Evolutionary conservation across 371 early-diverging fungal species (phyloP).

Genomic region (Mucor irregularis): DNA sequence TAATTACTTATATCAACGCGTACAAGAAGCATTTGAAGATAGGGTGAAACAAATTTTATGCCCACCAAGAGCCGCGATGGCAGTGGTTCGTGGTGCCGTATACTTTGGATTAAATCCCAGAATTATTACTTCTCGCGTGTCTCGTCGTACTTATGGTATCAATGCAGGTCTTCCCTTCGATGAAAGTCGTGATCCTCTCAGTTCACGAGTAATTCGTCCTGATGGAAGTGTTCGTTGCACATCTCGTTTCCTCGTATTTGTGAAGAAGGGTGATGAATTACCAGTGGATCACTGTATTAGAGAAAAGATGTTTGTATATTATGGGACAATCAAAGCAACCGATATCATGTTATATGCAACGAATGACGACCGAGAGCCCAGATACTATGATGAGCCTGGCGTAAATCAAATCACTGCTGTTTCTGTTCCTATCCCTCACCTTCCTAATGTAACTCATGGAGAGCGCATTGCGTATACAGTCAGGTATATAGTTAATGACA

Average conservation of each 20-base stretch:
- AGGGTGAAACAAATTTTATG: constrained; percentile 37
- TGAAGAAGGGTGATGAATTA: constrained; percentile 38
- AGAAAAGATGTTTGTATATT: constrained; percentile 53
- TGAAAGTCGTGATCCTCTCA: constrained; percentile 25
- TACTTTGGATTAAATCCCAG: constrained; percentile 55
- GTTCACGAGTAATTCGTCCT: constrained; percentile 37
- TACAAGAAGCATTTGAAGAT: constrained; percentile 29
- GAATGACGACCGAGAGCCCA: constrained; percentile 34
- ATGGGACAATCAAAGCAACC: constrained; percentile 42
- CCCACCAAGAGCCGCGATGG: constrained; percentile 46
- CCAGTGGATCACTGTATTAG: constrained; percentile 46
- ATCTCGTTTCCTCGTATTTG: constrained; percentile 45
- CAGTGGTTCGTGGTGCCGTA: constrained; percentile 54
- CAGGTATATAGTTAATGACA: constrained; percentile 17
- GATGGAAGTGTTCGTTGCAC: constrained; percentile 50
- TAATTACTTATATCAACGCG: constrained; percentile 41
- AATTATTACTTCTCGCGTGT: constrained; percentile 53
- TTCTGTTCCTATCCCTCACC: constrained; percentile 42
- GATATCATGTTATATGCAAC: constrained; percentile 51
- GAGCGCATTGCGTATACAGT: constrained; percentile 43
- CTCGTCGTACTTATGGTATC: constrained; percentile 62
- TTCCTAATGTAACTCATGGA: constrained; percentile 32
- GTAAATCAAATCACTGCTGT: constrained; percentile 46
- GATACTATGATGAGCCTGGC: constrained; percentile 39
- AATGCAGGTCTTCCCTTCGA: constrained; percentile 62